Conservation (phyloP, 1,139 yeast genomes). For the Pichia sp. region DNA sequence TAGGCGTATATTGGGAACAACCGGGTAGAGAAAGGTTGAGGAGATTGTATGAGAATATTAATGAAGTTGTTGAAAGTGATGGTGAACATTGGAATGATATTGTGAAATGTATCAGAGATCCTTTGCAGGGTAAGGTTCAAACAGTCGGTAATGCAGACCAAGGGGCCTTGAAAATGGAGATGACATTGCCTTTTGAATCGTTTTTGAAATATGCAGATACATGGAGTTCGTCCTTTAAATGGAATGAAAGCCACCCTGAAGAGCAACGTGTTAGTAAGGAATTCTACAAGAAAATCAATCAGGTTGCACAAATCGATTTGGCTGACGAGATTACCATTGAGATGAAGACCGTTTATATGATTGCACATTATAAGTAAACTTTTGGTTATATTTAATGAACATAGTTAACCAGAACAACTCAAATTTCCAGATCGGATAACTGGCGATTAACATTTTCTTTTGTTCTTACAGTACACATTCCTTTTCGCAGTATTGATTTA, state of each 20-base stretch:
- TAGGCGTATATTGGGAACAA: slow-evolving; percentile 71
- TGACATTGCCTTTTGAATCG: slow-evolving; percentile 36
- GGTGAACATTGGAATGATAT: slow-evolving; percentile 19
- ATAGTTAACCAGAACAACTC: too few species aligned
- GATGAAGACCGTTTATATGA: slow-evolving; percentile 34
- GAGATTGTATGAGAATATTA: slow-evolving; percentile 35
- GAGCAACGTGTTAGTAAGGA: slow-evolving; percentile 20
- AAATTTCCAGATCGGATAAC: too few species aligned
- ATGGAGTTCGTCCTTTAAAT: slow-evolving; percentile 65
- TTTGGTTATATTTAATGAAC: too few species aligned
- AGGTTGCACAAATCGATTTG: slow-evolving; percentile 17
- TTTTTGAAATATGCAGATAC: slow-evolving; percentile 49
- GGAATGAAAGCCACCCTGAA: slow-evolving; percentile 40
- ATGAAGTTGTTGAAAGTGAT: slow-evolving; percentile 13
- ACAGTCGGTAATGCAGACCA: too few species aligned
- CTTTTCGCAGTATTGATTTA: too few species aligned
- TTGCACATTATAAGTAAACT: background rate
- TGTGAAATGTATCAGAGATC: slow-evolving; percentile 22
- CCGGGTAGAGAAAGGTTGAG: slow-evolving; percentile 60
- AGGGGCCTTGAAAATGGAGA: slow-evolving; percentile 27
- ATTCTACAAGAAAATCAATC: slow-evolving; percentile 21
- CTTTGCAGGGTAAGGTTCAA: slow-evolving; percentile 6
- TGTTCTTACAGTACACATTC: too few species aligned
- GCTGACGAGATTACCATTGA: slow-evolving; percentile 18
- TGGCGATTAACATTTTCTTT: too few species aligned